Base-by-base conservation (phyloP, 768 basidiomycete genomes). In the Lactifluus piperatus region DNA sequence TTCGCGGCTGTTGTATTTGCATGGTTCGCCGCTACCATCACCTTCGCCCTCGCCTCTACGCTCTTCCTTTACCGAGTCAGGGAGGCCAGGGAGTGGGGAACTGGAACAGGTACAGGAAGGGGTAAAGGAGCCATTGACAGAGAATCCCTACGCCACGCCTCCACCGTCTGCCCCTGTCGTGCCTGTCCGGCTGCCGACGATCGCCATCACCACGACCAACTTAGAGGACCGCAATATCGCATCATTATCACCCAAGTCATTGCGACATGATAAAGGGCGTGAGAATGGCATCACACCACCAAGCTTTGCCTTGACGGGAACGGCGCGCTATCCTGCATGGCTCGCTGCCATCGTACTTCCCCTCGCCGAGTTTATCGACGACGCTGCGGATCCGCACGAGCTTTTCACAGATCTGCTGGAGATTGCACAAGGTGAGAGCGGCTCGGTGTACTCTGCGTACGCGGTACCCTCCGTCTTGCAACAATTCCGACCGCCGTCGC, bases 341-440 rank as follows among this genome's bases (percentile, higher is more conserved):
- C 73, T 86, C 10, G 81, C 81, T 0, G 75, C 74, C 14, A 76
- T 84, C 16, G 79, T 89, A 27, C 73, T 75, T 39, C 81, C 84
- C 1, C 72, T 84, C 24, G 79, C 77, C 47, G 76, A 79, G 27
- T 87, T 83, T 68, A 85, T 91, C 65, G 78, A 85, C 63, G 79
- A 82, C 49, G 68, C 73, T 1, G 70, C 80, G 20, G 80, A 90
- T 67, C 89, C 88, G 4, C 74, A 78, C 1, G 75, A 79, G 4
- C 78, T 80, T 57, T 91, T 87, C 69, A 71, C 76, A 9, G 81
- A 88, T 60, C 73, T 91, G 47, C 80, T 79, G 54, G 90, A 91
- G 71, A 85, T 93, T 29, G 90, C 88, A 0, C 86, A 91, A 68
- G 89, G 91, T 32, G 90, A 91, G 67, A 86, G 81, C 43, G 91